phyloP scores from a whole-genome alignment of 345 rosid species.

The Eucalyptus cloeziana region DNA sequence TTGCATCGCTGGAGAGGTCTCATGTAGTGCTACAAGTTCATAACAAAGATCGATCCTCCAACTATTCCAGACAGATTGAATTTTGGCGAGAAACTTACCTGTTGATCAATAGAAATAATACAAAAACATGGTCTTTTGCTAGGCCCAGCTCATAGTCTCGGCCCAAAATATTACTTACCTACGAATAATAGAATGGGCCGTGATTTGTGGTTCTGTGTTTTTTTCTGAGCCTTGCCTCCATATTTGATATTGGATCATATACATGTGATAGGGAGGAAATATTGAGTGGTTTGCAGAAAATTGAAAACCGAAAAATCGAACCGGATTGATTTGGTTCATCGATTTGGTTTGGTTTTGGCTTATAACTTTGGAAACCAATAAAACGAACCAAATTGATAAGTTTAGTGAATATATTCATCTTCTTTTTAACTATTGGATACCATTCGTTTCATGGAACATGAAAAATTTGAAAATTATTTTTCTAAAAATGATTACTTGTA shows the following conservation, averaged over 20 bases:
- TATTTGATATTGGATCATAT: background rate
- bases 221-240: background rate
- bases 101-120: background rate
- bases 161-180: background rate
- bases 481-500: too few relatives aligned
- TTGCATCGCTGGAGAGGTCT: background rate
- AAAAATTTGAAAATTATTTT: too few relatives aligned
- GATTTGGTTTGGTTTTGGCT: background rate
- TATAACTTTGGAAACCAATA: background rate
- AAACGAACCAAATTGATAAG: background rate
- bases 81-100: background rate
- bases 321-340: background rate
- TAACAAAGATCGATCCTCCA: background rate
- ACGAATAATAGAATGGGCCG: background rate
- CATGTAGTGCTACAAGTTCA: background rate
- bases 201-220: background rate
- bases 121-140: background rate
- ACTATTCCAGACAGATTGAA: background rate
- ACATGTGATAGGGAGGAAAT: background rate
- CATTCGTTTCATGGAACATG: accelerated
- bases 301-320: background rate
- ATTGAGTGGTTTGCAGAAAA: background rate
- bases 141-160: background rate
- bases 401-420: background rate
- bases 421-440: background rate